Base-by-base conservation (phyloP, 495 filamentous ascomycete species). In the Recurvomyces mirabilis region DNA sequence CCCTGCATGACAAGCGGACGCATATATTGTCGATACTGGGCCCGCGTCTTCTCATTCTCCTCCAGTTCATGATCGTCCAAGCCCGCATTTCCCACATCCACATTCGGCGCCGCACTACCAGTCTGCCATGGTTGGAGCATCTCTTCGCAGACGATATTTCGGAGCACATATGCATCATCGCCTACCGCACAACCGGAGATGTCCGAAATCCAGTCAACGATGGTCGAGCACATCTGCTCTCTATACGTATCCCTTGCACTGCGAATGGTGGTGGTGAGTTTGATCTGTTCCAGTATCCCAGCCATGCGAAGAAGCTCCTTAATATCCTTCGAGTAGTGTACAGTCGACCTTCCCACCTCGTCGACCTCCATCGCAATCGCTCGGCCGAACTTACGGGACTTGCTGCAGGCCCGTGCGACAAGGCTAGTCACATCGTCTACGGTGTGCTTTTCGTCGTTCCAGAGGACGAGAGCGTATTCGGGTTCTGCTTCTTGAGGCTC, bases 401-500 rank as follows among this genome's bases (percentile, higher is more conserved):
- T 74, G 49, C 77, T 81, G 70, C 93, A 96, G 38, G 91, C 93
- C 41, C 93, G 74, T 3, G 82, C 81, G 13, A 98, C 86, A 60
- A 94, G 87, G 24, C 88, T 74, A 44, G 79, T 66, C 9, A 98
- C 88, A 60, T 96, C 91, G n/a, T 74, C 69, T 38, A 95, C 79
- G 0, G 91, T 96, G 59, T 98, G 91, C 65, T 98, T 98, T 62
- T 98, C 91, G 48, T 98, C 91, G 53, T 98, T 98, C 91, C 91
- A 98, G 6, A 98, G 68, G 15, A 94, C 62, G n/a, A 98, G 65
- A 3, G 85, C 79, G 59, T 79, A 98, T 54, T 94, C 87, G 12
- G 78, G 72, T 18, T 76, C 64, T 18, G 68, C 68, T 18, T 77
- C 71, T 24, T 55, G 52, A 5, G 26, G 20, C 45, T 80, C 72